Conservation (phyloP, 108 stramenopile genomes). For the Nitzschia palea region DNA sequence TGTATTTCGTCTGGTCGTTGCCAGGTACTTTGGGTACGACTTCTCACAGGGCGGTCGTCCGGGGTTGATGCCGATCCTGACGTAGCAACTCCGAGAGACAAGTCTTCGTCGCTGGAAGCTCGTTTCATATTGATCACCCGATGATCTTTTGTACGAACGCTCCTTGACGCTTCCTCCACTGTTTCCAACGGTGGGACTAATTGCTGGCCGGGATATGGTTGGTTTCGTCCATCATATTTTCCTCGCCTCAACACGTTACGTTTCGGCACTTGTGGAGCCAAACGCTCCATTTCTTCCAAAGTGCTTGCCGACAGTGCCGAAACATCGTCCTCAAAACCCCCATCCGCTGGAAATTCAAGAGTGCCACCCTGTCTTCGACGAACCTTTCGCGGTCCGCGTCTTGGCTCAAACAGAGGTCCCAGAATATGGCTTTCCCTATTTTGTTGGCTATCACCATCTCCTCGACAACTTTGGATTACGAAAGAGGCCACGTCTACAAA, state of each 20-base stretch:
- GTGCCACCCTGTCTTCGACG: slow-evolving; percentile 13
- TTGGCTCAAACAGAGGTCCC: background rate
- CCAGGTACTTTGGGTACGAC: background rate
- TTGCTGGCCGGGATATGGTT: slow-evolving; percentile 2
- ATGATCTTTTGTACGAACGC: background rate
- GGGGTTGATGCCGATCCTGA: slow-evolving; percentile 4
- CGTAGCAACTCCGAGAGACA: slow-evolving; percentile 1
- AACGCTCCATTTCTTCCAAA: slow-evolving; percentile 35
- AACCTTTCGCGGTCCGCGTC: background rate
- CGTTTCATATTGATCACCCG: background rate
- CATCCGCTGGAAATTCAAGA: slow-evolving; percentile 26
- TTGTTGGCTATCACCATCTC: background rate
- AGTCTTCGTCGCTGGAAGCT: background rate
- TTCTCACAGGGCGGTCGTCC: background rate
- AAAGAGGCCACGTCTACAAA: slow-evolving; percentile 29
- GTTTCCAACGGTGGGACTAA: background rate
- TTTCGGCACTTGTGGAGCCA: background rate
- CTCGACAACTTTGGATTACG: slow-evolving; percentile 21
- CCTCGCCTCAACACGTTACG: background rate
- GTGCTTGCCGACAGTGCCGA: slow-evolving; percentile 34
- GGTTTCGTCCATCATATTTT: background rate
- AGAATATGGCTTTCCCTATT: background rate
- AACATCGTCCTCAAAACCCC: slow-evolving; percentile 27
- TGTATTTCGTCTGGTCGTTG: background rate
- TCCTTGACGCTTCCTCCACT: no score